Base-by-base conservation (phyloP, 805 yeast genomes). In the Candida namnaoensis region DNA sequence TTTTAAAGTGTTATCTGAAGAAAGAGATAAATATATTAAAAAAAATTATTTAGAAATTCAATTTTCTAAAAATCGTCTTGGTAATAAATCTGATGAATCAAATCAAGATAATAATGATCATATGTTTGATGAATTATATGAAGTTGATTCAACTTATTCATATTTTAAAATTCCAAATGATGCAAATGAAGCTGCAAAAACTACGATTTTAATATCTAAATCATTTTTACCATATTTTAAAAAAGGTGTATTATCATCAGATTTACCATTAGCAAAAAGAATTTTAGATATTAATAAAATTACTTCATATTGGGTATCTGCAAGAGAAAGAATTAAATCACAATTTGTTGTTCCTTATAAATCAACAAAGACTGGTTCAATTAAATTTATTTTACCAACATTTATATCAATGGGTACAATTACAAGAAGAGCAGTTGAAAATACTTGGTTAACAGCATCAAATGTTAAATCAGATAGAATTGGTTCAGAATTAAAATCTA, bases 401-500 rank as follows among this genome's bases (percentile, higher is more conserved):
- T 70, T 91, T 36, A 71, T 87, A 7, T 76, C 96, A 3, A 93
- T 93, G 96, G 99, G 99, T 1, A 95, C 99, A 0, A 80, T 93
- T 7, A 93, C 99, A 0, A 70, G 99, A 51, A 71, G 99, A 49
- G 96, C 98, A 3, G 96, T 93, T 2, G 99, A 93, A 57, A 88
- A 87, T 47, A 88, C 97, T 0, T 93, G 99, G 99, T 65, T 93
- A 32, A 93, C 99, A 0, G 99, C 99, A 0, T 85, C 96, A 1
- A 95, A 95, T 62, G 95, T 96, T 1, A 93, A 95, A 54, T 67
- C 68, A 47, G 76, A 77, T 37, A 68, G 97, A 46, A 76, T 95
- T 37, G 99, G 99, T 0, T 88, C 97, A 1, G 99, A 93, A 57
- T 67, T 95, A 46, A 93, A 95, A 60, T 78, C 96, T 0, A 77